Evolutionary conservation across 257 asterid species (phyloP).

Genomic region (Verbena officinalis): DNA sequence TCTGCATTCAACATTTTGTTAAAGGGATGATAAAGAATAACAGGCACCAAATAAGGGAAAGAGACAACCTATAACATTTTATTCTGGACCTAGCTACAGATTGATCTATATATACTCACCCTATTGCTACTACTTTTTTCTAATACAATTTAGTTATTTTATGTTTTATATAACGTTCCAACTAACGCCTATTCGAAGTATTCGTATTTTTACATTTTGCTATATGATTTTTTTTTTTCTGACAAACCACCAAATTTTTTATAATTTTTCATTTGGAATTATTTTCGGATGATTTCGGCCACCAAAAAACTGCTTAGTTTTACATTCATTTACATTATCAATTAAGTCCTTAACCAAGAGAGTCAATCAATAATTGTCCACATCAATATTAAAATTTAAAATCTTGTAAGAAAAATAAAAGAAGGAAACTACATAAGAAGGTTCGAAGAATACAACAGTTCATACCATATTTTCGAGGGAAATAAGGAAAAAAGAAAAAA

Average conservation of each 20-base stretch:
- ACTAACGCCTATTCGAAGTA: too few relatives aligned
- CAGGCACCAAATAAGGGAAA: neutral
- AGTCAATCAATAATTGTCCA: neutral
- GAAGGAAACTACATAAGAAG: slow-evolving; percentile 2
- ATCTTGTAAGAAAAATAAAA: neutral
- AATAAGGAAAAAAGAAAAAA: neutral
- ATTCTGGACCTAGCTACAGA: neutral
- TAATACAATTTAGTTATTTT: too few relatives aligned
- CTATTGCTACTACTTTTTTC: too few relatives aligned
- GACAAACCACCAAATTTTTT: too few relatives aligned
- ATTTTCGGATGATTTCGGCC: too few relatives aligned
- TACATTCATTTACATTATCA: too few relatives aligned
- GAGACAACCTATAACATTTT: neutral
- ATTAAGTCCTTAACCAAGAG: too few relatives aligned
- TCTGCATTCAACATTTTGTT: neutral
- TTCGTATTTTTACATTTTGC: too few relatives aligned
- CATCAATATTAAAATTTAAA: neutral
- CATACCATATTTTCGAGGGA: neutral
- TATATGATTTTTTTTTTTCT: too few relatives aligned
- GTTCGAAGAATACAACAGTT: neutral
- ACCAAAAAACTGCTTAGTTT: too few relatives aligned
- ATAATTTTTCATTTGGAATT: too few relatives aligned
- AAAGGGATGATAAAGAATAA: neutral
- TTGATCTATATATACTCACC: neutral
- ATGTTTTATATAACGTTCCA: too few relatives aligned